Evolutionary conservation across 2,329 filamentous ascomycete genomes (phyloP), one percentile per base, ranked within the genome.

Genomic region (Sporothrix brunneoviolacea): DNA sequence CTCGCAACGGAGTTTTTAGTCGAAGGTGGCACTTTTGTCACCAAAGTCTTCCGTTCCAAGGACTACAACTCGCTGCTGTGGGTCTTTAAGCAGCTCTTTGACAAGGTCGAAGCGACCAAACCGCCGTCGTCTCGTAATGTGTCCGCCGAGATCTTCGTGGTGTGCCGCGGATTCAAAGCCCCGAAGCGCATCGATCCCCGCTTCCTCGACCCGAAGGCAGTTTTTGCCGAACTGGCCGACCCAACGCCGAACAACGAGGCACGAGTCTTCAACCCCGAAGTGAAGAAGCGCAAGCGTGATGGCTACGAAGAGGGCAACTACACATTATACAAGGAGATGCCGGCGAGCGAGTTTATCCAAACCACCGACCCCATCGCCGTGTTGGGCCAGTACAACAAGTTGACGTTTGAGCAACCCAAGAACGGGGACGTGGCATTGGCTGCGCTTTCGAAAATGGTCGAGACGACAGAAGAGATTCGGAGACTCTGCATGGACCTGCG

Each of bases 221-320:
- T 97, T 27, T 98, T 98, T 62, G 91, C 91, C 28, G 93, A 98
- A 66, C 73, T 96, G n/a, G 74, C 85, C 28, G 88, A 86, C 51
- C 82, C 87, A 2, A 86, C 84, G 0, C 89, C 90, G 2, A 98
- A 97, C 68, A 94, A 97, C 59, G 93, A 98, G 66, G 93, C 93
- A 35, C 95, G 95, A 66, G 93, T 98, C 2, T 98, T 91, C 75
- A 96, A 98, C 58, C 93, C 93, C 0, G 93, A 98, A 65, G 76
- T 88, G 64, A 98, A 97, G 77, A 98, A 96, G 80, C 77, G 93
- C 52, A 97, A 96, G 79, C 79, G 93, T 74, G 91, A 95, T 39
- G 93, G 93, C 75, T 98, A 98, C 58, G 91, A 97, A 58, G 93
- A 98, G 68, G 91, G 89, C 32, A 90, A 98, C 58, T 95, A 85